These are phyloP conservation scores for Candida mattraensis DNA, from an alignment of 805 yeast genomes.

Conservation along the genomic window DNA sequence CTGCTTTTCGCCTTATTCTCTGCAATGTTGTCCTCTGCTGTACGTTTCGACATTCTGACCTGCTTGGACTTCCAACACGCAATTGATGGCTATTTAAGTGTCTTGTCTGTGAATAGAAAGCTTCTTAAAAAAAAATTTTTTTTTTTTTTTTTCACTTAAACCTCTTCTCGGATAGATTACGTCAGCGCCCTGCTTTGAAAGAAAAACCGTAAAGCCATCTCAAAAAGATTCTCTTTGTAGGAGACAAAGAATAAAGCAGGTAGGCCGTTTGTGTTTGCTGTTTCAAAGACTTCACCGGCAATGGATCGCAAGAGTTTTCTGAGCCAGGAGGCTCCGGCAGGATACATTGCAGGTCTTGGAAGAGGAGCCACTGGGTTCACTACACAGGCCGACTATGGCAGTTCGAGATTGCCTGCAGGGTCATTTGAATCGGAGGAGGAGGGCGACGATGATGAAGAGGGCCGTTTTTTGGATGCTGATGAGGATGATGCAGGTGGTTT, in stretches of 20 bases:
- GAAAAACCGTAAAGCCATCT: no score
- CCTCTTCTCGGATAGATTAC: no score
- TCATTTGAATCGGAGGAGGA: conserved; percentile 23
- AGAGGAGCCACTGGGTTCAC: conserved; percentile 95
- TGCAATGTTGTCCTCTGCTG: conserved; percentile 26
- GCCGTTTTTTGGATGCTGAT: conserved; percentile 29
- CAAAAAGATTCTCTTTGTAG: no score
- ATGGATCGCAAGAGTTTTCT: conserved; percentile 66
- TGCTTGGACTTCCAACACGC: conserved; percentile 1
- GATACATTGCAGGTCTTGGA: conserved; percentile 90
- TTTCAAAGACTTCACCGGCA: no score
- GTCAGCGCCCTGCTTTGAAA: no score
- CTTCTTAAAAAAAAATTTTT: conserved; percentile 13
- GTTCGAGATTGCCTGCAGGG: conserved; percentile 37
- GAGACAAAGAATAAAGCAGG: no score
- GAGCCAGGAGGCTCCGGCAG: conserved; percentile 84
- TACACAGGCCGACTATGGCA: conserved; percentile 75
- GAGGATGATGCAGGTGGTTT: conserved; percentile 18
- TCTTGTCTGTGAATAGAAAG: background rate
- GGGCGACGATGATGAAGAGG: conserved; percentile 34
- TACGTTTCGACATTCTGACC: conserved; percentile 36
- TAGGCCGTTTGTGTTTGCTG: no score
- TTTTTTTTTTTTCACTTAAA: conserved; percentile 2
- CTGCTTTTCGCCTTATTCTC: conserved; percentile 20
- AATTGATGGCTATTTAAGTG: background rate